These are phyloP conservation scores for Diaporthe sp. DNA, from an alignment of 2,329 filamentous ascomycete species.

Conservation along the genomic window DNA sequence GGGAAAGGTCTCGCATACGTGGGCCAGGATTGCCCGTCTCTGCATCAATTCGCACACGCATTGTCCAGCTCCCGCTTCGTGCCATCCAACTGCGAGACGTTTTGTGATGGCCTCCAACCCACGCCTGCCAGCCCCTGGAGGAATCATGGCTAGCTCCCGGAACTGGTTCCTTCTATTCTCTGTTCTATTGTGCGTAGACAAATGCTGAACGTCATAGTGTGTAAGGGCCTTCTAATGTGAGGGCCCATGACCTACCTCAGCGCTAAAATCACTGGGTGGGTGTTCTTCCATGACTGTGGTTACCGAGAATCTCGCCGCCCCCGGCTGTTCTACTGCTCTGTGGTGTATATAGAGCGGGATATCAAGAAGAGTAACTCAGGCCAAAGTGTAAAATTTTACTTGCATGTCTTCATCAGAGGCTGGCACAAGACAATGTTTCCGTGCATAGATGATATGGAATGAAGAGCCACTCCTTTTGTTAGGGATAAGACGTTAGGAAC, in stretches of 20 bases:
- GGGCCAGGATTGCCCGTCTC: not conserved
- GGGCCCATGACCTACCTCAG: not conserved
- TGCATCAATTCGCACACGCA: not conserved
- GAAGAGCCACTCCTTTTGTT: not conserved
- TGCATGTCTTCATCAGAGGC: too few species aligned
- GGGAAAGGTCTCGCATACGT: not conserved
- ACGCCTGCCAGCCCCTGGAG: not conserved
- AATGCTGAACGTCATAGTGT: not conserved
- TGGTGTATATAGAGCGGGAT: not conserved
- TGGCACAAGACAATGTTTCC: not conserved
- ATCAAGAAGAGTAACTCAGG: not conserved
- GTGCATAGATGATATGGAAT: too few species aligned
- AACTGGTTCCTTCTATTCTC: not conserved
- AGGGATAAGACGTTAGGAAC: not conserved
- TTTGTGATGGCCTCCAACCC: not conserved
- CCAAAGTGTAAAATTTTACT: not conserved
- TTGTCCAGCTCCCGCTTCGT: not conserved
- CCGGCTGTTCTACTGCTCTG: not conserved
- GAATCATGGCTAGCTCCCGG: not conserved
- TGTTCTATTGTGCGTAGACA: not conserved
- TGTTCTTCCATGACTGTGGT: not conserved
- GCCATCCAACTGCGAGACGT: not conserved
- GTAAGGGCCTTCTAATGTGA: not conserved
- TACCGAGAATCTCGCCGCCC: not conserved
- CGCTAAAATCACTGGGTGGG: not conserved